Evolutionary conservation across 108 stramenopile genomes (phyloP).

Genomic region (Cyclotella baltica): DNA sequence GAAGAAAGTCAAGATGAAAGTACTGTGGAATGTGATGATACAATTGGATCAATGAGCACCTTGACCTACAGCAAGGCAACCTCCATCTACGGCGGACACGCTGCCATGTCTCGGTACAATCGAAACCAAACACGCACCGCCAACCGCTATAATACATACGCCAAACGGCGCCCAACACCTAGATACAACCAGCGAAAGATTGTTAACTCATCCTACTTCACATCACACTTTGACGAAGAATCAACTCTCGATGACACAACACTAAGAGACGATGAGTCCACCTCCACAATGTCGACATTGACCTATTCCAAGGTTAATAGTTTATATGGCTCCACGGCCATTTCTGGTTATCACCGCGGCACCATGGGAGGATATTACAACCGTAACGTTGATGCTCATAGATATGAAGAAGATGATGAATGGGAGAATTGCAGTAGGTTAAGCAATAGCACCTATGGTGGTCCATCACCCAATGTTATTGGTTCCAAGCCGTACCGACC

Average conservation of each 20-base stretch:
- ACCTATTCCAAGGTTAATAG: background rate
- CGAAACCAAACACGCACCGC: background rate
- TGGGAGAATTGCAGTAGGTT: slow-evolving; percentile 11
- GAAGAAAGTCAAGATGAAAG: no score
- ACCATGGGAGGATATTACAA: slow-evolving; percentile 17
- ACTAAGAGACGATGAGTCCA: background rate
- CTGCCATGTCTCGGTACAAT: no score
- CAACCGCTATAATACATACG: background rate
- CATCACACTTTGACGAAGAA: no score
- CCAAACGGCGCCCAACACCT: background rate
- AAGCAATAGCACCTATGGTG: background rate
- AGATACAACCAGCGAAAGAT: no score
- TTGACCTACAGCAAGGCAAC: background rate
- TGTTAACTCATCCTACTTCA: no score
- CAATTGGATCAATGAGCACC: background rate
- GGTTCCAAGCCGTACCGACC: slow-evolving; percentile 6
- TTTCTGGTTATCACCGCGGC: slow-evolving; percentile 6
- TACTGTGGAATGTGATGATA: background rate
- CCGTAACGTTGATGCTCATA: background rate
- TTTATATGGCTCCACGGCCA: slow-evolving; percentile 2
- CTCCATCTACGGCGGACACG: background rate
- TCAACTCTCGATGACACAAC: background rate
- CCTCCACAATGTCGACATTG: background rate
- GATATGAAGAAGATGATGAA: slow-evolving; percentile 12
- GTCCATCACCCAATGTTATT: no score